A percentile compares a stretch with the other conserved stretches of the same genome.
phyloP scores from a whole-genome alignment of 2,329 filamentous ascomycete genomes.

The Apiospora saccharicola region DNA sequence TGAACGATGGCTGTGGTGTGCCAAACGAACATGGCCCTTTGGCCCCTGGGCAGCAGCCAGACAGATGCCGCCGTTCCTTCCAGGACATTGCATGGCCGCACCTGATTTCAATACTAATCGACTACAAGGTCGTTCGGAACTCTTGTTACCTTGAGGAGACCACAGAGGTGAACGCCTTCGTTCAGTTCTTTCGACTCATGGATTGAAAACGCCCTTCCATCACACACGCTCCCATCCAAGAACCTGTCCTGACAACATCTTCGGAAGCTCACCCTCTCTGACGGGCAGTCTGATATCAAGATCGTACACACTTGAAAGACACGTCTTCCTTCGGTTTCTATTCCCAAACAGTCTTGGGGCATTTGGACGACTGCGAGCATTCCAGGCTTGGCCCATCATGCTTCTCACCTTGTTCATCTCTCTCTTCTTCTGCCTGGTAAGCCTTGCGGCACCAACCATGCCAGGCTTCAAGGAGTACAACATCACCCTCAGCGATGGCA shows the following conservation, averaged over 20 bases:
- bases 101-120: background rate
- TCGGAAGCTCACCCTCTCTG: background rate
- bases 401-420: background rate
- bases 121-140: background rate
- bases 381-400: background rate
- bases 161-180: background rate
- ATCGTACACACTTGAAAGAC: background rate
- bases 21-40: background rate
- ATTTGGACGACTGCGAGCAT: background rate
- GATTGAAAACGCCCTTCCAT: background rate
- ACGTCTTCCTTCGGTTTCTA: background rate
- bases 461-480: slow-evolving; percentile 8
- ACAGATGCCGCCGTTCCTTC: background rate
- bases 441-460: background rate
- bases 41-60: background rate
- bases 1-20: background rate
- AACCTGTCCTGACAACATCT: background rate
- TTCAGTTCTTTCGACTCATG: background rate
- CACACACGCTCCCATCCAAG: background rate
- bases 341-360: background rate
- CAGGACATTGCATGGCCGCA: background rate
- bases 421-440: slow-evolving; percentile 10
- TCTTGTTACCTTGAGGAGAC: background rate
- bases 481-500: background rate
- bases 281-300: background rate